phyloP scores from a whole-genome alignment of 31 red algal species.

The Bonnemaisonia californica region DNA sequence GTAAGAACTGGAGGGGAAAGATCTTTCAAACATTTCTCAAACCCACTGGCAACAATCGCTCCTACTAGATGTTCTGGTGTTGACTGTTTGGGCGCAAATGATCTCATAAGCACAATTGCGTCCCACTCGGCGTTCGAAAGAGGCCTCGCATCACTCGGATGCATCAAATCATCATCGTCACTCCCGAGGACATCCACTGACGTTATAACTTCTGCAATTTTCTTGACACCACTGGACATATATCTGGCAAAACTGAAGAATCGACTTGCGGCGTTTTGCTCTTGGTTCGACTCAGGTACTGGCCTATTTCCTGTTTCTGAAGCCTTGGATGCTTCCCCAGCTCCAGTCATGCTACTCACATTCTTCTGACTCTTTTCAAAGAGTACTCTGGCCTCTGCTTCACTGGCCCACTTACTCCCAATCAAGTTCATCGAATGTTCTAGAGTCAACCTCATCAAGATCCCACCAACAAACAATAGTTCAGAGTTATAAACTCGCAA shows the following conservation, averaged over 20 bases:
- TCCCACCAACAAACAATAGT: constrained; percentile 51
- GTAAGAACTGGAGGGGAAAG: constrained; percentile 60
- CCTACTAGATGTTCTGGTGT: constrained; percentile 72
- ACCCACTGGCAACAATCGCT: constrained; percentile 42
- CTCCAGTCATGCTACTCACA: neutral
- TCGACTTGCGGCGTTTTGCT: constrained; percentile 13
- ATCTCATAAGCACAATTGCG: constrained; percentile 70
- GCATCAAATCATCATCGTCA: constrained; percentile 34
- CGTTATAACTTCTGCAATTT: constrained; percentile 44
- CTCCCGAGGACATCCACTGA: constrained; percentile 9
- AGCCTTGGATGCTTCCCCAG: neutral
- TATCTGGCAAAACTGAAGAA: constrained; percentile 51
- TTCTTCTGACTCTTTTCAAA: neutral
- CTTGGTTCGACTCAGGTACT: neutral
- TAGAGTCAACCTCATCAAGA: constrained; percentile 63
- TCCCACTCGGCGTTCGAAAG: constrained; percentile 53
- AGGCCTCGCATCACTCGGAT: constrained; percentile 50
- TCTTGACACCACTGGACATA: constrained; percentile 59
- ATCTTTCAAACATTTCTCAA: constrained; percentile 47
- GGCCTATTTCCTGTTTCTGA: neutral
- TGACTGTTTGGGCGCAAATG: constrained; percentile 51
- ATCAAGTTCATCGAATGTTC: constrained; percentile 68
- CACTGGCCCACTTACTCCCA: constrained; percentile 28
- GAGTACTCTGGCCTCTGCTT: neutral
- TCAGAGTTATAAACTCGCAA: constrained; percentile 71